Evolutionary conservation across 805 yeast species (phyloP).

Genomic region (Myxozyma geophila): DNA sequence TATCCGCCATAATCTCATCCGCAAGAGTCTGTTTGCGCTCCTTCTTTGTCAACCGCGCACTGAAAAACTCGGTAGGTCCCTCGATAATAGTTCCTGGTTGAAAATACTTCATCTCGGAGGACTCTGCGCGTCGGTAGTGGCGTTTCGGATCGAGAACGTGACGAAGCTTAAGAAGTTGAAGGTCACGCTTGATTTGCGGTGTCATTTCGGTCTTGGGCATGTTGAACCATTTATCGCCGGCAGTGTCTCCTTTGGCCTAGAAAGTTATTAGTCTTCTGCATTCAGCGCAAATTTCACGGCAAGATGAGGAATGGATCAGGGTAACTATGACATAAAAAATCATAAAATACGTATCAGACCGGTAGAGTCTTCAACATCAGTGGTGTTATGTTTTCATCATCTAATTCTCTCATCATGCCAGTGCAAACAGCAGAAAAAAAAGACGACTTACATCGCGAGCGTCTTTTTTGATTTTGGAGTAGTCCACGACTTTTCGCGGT

Average conservation of each 20-base stretch:
- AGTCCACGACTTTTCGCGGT: conserved; percentile 42
- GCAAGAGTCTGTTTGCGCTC: conserved; percentile 79
- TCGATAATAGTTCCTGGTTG: conserved; percentile 88
- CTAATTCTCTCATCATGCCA: not conserved
- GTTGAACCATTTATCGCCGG: conserved; percentile 77
- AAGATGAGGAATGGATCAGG: conserved; percentile 33
- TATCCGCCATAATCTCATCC: conserved; percentile 80
- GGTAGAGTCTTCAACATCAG: conserved; percentile 30
- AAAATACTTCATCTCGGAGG: conserved; percentile 70
- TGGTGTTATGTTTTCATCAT: conserved; percentile 33
- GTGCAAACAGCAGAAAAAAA: not conserved
- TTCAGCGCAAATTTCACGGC: not conserved
- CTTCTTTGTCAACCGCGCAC: conserved; percentile 66
- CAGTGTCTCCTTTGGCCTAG: conserved; percentile 43
- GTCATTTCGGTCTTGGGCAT: conserved; percentile 79
- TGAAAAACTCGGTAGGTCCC: conserved; percentile 77
- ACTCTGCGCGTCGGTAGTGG: conserved; percentile 69
- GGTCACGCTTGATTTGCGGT: conserved; percentile 71
- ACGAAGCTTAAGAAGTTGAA: conserved; percentile 79
- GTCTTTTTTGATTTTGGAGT: conserved; percentile 41
- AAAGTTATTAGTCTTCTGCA: not conserved
- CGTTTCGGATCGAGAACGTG: conserved; percentile 93
- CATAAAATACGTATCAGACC: conserved; percentile 22
- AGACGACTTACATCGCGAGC: conserved; percentile 37
- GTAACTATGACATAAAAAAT: conserved; percentile 40